phyloP scores from a whole-genome alignment of 2,329 filamentous ascomycete genomes.

The Karstenula rhodostoma region DNA sequence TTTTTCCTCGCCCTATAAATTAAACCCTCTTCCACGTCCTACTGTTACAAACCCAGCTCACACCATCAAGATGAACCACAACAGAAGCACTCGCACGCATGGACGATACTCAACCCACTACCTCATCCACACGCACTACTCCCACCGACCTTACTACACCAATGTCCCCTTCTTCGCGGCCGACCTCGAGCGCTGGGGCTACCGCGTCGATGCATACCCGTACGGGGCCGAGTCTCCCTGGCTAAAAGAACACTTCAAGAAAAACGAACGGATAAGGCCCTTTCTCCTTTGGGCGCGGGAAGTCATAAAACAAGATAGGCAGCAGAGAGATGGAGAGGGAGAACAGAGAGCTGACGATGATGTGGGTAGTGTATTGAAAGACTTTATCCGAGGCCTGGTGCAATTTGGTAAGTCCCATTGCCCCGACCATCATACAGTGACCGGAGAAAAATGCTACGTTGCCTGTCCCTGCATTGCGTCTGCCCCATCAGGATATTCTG shows the following conservation, averaged over 20 bases:
- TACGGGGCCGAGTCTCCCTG: conserved; percentile 10
- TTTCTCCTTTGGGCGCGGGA: neutral
- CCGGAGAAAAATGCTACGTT: neutral
- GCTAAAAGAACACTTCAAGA: neutral
- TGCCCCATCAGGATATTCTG: neutral
- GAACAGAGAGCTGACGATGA: neutral
- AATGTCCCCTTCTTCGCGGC: conserved; percentile 26
- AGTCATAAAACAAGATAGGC: neutral
- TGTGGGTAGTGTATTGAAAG: neutral
- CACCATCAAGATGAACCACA: neutral
- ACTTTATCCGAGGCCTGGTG: neutral
- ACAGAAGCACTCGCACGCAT: neutral
- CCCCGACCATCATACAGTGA: neutral
- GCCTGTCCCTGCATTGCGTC: neutral
- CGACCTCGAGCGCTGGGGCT: conserved; percentile 28
- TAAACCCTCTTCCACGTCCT: no score
- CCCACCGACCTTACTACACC: conserved; percentile 23
- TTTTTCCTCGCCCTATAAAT: neutral
- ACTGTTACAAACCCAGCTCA: no score
- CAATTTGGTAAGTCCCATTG: neutral
- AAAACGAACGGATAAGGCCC: neutral
- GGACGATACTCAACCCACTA: conserved; percentile 12
- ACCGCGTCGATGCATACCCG: conserved; percentile 20
- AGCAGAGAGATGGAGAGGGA: neutral
- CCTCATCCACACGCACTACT: conserved; percentile 19